phyloP scores from a whole-genome alignment of 768 basidiomycete species.

The Mrakia blollopis region DNA sequence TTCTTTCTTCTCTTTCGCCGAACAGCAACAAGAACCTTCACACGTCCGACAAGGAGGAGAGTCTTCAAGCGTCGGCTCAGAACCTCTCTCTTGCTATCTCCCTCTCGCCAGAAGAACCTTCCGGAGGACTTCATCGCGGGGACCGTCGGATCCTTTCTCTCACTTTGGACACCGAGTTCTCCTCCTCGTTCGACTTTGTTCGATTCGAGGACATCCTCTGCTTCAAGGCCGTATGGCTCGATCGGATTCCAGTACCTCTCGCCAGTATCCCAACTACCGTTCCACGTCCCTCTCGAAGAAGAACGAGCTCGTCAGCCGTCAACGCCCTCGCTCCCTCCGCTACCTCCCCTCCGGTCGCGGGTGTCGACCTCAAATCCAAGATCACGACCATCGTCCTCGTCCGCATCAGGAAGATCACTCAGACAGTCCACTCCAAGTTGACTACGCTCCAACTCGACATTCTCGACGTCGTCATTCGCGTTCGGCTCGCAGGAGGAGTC shows the following conservation, averaged over 20 bases:
- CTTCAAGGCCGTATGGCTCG: constrained; percentile 92
- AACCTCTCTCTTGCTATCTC: constrained; percentile 68
- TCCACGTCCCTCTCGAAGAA: not conserved
- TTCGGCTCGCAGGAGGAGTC: constrained; percentile 60
- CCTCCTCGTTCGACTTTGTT: constrained; percentile 72
- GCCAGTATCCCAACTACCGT: constrained; percentile 34
- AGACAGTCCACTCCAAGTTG: constrained; percentile 79
- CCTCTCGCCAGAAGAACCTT: constrained; percentile 43
- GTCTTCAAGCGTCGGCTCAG: constrained; percentile 59
- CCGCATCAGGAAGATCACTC: constrained; percentile 64
- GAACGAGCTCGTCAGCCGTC: constrained; percentile 37
- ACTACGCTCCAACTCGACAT: not conserved
- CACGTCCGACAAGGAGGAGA: constrained; percentile 40
- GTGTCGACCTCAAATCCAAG: constrained; percentile 16
- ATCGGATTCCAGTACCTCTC: constrained; percentile 63
- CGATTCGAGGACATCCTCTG: constrained; percentile 86
- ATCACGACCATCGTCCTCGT: constrained; percentile 58
- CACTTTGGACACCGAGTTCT: constrained; percentile 77
- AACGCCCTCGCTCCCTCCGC: constrained; percentile 35
- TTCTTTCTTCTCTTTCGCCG: too few species aligned
- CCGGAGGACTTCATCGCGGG: constrained; percentile 33
- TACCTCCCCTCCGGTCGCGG: constrained; percentile 3
- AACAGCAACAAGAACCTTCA: constrained; percentile 11
- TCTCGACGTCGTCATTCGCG: constrained; percentile 53
- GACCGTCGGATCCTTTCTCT: constrained; percentile 59